Evolutionary conservation across 495 filamentous ascomycete species (phyloP).

Genomic region (Opeltia flavorubescens): DNA sequence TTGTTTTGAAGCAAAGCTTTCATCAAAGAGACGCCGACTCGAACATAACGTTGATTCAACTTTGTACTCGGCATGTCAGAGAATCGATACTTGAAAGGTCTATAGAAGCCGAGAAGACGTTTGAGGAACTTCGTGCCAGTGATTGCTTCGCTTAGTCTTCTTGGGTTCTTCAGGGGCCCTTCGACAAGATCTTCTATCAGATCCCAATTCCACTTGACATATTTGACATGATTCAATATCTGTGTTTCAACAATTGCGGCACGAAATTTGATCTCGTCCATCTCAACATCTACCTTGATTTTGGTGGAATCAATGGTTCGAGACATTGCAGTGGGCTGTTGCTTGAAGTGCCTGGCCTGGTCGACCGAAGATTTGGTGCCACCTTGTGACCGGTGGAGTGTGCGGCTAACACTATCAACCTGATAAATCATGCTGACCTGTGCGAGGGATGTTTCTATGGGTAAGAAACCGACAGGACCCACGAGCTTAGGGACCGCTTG

Average conservation of each 20-base stretch:
- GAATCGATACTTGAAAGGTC: slow-evolving; percentile 94
- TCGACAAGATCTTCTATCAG: slow-evolving; percentile 81
- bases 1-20: slow-evolving; percentile 68
- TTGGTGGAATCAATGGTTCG: slow-evolving; percentile 52
- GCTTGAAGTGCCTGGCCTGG: slow-evolving; percentile 1
- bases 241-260: slow-evolving; percentile 74
- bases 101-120: slow-evolving; percentile 82
- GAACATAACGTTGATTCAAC: slow-evolving; percentile 85
- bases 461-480: slow-evolving; percentile 54
- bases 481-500: slow-evolving; percentile 80
- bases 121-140: slow-evolving; percentile 93
- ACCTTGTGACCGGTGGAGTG: slow-evolving; percentile 62
- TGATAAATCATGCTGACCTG: slow-evolving; percentile 86
- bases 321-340: slow-evolving; percentile 2
- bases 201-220: slow-evolving; percentile 93
- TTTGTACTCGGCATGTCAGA: slow-evolving; percentile 75
- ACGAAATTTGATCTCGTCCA: slow-evolving; percentile 82
- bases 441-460: slow-evolving; percentile 55
- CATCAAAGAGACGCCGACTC: slow-evolving; percentile 75
- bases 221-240: slow-evolving; percentile 73
- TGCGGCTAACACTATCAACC: slow-evolving; percentile 92
- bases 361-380: slow-evolving; percentile 20
- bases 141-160: slow-evolving; percentile 85
- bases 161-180: slow-evolving; percentile 81
- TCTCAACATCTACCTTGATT: slow-evolving; percentile 51